Percentiles rank a stretch among this genome's conserved stretches.
These are phyloP conservation scores for Gastrodia elata DNA, from an alignment of 106 monocot genomes.

Conservation along the genomic window DNA sequence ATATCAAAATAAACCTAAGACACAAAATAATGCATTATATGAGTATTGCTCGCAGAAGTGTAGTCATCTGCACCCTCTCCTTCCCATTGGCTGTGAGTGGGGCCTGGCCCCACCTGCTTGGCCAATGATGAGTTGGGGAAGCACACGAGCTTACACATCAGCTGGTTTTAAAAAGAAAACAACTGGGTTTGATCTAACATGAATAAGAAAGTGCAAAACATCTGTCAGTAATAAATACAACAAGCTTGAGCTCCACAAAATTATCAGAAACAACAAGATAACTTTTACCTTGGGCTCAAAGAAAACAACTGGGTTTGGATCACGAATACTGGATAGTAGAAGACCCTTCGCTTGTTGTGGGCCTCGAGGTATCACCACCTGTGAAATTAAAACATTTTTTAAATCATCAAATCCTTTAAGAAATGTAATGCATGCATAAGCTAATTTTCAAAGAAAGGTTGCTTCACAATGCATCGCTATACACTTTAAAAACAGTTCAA, in stretches of 20 bases:
- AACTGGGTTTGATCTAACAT: too few relatives aligned
- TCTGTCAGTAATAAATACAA: not conserved
- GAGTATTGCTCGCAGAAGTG: too few relatives aligned
- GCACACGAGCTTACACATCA: too few relatives aligned
- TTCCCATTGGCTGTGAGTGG: too few relatives aligned
- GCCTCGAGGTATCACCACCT: conserved; percentile 99
- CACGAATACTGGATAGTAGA: conserved; percentile 74
- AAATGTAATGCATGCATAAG: not conserved
- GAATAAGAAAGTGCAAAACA: too few relatives aligned
- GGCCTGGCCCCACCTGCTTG: too few relatives aligned
- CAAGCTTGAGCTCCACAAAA: not conserved
- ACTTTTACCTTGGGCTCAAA: conserved; percentile 92
- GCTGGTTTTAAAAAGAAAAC: too few relatives aligned
- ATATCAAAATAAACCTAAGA: too few relatives aligned
- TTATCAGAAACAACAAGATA: not conserved
- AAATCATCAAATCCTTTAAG: not conserved
- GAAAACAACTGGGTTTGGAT: conserved; percentile 93
- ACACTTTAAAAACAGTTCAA: not conserved
- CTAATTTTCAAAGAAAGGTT: not conserved
- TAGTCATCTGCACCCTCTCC: too few relatives aligned
- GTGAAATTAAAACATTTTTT: conserved; percentile 4
- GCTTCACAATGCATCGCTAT: not conserved
- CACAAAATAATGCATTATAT: too few relatives aligned
- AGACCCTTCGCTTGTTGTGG: conserved; percentile 88
- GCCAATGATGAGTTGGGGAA: too few relatives aligned